Percentiles rank a stretch among this genome's conserved stretches.
phyloP scores from a whole-genome alignment of 148 eudicot genomes.

The Diospyros lotus region DNA sequence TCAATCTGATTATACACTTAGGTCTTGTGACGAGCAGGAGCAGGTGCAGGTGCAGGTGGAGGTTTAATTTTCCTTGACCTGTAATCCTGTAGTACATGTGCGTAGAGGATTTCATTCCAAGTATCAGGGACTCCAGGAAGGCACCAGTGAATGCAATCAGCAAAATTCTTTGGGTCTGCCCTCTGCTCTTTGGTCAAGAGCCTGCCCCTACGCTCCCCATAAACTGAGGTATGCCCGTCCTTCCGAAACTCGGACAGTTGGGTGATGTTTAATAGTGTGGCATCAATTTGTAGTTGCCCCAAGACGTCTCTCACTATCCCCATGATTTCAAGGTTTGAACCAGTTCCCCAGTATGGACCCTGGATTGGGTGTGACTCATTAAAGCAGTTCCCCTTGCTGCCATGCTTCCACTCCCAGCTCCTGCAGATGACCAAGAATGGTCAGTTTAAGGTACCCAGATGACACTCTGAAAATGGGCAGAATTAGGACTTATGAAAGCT shows the following conservation, averaged over 20 bases:
- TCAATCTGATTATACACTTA: too few relatives aligned
- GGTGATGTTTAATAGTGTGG: slow-evolving; percentile 65
- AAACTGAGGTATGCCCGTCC: slow-evolving; percentile 84
- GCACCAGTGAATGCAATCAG: slow-evolving; percentile 97
- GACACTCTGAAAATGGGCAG: too few relatives aligned
- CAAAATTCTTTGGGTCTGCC: slow-evolving; percentile 65
- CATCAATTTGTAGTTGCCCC: slow-evolving; percentile 37
- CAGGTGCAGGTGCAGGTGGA: too few relatives aligned
- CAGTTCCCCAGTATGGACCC: slow-evolving; percentile 74
- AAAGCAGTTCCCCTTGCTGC: slow-evolving; percentile 77
- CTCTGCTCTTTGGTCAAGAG: slow-evolving; percentile 70
- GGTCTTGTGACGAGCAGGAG: too few relatives aligned
- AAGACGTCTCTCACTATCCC: slow-evolving; percentile 48
- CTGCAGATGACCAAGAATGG: slow-evolving; percentile 20
- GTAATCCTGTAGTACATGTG: slow-evolving; percentile 59
- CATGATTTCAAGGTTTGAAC: slow-evolving; percentile 70
- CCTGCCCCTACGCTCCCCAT: slow-evolving; percentile 73
- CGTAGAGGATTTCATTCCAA: slow-evolving; percentile 83
- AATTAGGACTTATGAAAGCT: too few relatives aligned
- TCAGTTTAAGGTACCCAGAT: background rate
- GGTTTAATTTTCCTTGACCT: slow-evolving; percentile 4
- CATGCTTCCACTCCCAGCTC: slow-evolving; percentile 94
- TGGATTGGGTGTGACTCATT: slow-evolving; percentile 62
- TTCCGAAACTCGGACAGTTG: slow-evolving; percentile 78
- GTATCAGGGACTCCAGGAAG: slow-evolving; percentile 95